Evolutionary conservation across 306 rosid genomes (phyloP).

Genomic region (Rosa multiflora): DNA sequence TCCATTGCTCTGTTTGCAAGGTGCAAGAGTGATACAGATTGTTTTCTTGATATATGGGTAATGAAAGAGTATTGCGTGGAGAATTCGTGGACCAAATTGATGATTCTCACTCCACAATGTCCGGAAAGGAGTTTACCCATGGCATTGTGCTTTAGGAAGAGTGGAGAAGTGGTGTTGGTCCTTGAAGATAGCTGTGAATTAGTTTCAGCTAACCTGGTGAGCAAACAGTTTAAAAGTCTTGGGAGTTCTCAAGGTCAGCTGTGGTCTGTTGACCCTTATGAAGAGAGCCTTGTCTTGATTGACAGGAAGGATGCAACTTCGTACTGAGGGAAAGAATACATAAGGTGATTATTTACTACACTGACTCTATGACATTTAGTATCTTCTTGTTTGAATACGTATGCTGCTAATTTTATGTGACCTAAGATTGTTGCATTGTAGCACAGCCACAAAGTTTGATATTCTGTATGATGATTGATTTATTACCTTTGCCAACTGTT

Average conservation of each 20-base stretch:
- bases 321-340: neutral
- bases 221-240: neutral
- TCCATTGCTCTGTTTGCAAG: conserved; percentile 1
- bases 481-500: neutral
- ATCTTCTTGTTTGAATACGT: neutral
- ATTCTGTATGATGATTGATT: neutral
- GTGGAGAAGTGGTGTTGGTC: neutral
- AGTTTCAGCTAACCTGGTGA: neutral
- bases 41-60: neutral
- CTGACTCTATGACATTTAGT: neutral
- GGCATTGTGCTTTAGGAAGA: neutral
- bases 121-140: neutral
- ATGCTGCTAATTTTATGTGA: neutral
- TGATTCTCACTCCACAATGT: neutral
- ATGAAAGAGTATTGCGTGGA: neutral
- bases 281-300: neutral
- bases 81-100: conserved; percentile 3
- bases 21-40: neutral
- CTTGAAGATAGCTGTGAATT: neutral
- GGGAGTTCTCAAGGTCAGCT: neutral
- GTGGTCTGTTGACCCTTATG: neutral
- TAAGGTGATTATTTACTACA: neutral
- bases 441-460: neutral
- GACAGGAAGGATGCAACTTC: conserved; percentile 4
- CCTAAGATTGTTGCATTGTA: neutral